Evolutionary conservation across 2,329 filamentous ascomycete genomes (phyloP).

Genomic region (Trichoderma sp.): DNA sequence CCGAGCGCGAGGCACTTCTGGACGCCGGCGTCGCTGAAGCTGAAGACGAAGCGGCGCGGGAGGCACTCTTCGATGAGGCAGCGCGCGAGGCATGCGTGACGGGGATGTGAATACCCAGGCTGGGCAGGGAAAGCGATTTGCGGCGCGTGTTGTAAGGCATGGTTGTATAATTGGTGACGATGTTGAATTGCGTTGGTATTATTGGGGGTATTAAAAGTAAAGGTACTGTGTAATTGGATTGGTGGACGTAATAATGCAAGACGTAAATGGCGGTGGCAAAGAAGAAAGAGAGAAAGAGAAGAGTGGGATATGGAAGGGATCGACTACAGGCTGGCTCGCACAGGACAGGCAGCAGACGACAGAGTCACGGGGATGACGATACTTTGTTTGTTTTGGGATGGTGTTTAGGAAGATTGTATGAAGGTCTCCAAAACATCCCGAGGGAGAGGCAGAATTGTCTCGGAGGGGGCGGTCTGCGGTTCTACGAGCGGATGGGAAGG

Average conservation of each 20-base stretch:
- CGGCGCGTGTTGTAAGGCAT: conserved; percentile 98
- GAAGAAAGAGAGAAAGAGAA: neutral
- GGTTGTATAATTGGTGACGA: conserved; percentile 11
- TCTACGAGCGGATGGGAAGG: conserved; percentile 25
- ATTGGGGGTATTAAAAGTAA: neutral
- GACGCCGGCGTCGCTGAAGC: conserved; percentile 36
- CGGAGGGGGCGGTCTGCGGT: conserved; percentile 32
- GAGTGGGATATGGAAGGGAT: neutral
- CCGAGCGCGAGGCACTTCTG: conserved; percentile 33
- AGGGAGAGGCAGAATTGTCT: conserved; percentile 27
- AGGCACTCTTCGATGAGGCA: conserved; percentile 46
- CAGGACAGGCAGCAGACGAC: neutral
- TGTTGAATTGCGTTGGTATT: neutral
- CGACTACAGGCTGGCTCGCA: conserved; percentile 20
- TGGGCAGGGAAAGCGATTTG: conserved; percentile 91
- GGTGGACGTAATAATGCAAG: neutral
- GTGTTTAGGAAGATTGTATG: conserved; percentile 11
- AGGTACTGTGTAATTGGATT: conserved; percentile 10
- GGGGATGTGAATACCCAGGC: conserved; percentile 86
- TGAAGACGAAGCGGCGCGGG: conserved; percentile 34
- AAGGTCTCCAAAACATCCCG: conserved; percentile 8
- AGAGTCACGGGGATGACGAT: neutral
- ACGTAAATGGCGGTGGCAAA: conserved; percentile 16
- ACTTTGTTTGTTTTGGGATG: conserved; percentile 17
- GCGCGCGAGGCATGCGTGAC: conserved; percentile 63